These are phyloP conservation scores for Phialemonium atrogriseum DNA, from an alignment of 2,329 filamentous ascomycete species.

Conservation along the genomic window DNA sequence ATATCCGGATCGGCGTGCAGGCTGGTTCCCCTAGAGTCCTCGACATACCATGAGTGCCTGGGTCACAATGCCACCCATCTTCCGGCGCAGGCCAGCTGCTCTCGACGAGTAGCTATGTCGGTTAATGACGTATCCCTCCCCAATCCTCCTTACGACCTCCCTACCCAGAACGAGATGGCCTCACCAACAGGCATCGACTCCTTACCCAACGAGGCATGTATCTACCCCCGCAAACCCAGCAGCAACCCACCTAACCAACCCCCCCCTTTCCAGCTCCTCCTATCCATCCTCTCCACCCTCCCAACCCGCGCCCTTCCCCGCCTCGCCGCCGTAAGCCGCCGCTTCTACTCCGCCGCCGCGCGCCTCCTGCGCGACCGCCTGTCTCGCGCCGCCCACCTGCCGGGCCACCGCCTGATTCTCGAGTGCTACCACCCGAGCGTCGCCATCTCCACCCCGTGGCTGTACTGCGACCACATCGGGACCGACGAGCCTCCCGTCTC, in stretches of 20 bases:
- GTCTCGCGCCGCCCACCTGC: slow-evolving; percentile 41
- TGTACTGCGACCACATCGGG: slow-evolving; percentile 57
- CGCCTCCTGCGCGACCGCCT: slow-evolving; percentile 22
- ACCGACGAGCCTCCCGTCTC: slow-evolving; percentile 51
- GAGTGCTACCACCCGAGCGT: slow-evolving; percentile 71
- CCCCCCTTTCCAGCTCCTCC: slow-evolving; percentile 18
- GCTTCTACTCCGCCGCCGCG: slow-evolving; percentile 19
- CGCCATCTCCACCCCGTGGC: slow-evolving; percentile 59
- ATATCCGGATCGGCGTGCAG: too few species aligned
- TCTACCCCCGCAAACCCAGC: neutral
- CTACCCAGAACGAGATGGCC: slow-evolving; percentile 5
- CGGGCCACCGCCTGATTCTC: slow-evolving; percentile 60
- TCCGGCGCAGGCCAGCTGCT: neutral
- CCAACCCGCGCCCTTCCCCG: slow-evolving; percentile 18
- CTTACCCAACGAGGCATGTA: slow-evolving; percentile 8
- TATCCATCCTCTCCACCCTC: slow-evolving; percentile 19
- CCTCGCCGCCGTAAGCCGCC: slow-evolving; percentile 18
- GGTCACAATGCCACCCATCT: neutral
- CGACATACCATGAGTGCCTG: slow-evolving; percentile 1
- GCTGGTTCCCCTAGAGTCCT: too few species aligned
- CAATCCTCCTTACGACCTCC: neutral
- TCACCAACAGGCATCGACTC: slow-evolving; percentile 6
- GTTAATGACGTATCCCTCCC: too few species aligned
- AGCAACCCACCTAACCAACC: neutral
- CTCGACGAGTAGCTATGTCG: slow-evolving; percentile 1